Conservation (phyloP, 129 eudicot genomes). For the Rutidosis leptorrhynchoides region DNA sequence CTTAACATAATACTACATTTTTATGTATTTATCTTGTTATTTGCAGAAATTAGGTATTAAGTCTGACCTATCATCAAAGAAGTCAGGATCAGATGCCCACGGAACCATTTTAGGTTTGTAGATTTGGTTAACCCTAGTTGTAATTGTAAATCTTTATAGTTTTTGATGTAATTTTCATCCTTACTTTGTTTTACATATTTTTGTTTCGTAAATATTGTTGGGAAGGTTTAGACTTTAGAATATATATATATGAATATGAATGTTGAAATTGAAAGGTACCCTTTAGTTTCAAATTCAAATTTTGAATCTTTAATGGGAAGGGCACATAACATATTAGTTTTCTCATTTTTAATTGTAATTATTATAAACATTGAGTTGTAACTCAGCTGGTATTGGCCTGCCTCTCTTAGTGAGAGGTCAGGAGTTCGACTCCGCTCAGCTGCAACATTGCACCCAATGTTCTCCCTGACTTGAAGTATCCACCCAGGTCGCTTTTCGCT, state of each 20-base stretch:
- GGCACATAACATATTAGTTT: too few relatives aligned
- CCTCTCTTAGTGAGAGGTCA: too few relatives aligned
- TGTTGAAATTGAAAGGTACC: constrained; percentile 3
- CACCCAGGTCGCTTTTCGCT: too few relatives aligned
- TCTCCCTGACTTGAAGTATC: too few relatives aligned
- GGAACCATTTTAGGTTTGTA: constrained; percentile 48
- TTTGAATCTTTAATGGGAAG: constrained; percentile 5
- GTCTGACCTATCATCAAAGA: constrained; percentile 34
- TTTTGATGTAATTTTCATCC: background rate
- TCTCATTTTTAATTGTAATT: too few relatives aligned
- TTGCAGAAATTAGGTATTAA: constrained; percentile 58
- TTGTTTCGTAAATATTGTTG: background rate
- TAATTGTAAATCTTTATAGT: background rate
- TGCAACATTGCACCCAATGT: too few relatives aligned
- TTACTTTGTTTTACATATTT: background rate
- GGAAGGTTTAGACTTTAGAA: background rate
- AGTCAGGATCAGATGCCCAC: constrained; percentile 21
- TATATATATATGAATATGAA: too few relatives aligned
- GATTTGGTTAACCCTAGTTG: background rate
- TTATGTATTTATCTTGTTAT: background rate
- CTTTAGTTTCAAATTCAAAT: background rate
- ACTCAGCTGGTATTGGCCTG: too few relatives aligned
- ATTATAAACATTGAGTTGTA: too few relatives aligned
- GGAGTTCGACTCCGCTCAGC: too few relatives aligned
- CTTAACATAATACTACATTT: background rate